Conservation (phyloP, 305 asterid species). For the Salvia sclarea region DNA sequence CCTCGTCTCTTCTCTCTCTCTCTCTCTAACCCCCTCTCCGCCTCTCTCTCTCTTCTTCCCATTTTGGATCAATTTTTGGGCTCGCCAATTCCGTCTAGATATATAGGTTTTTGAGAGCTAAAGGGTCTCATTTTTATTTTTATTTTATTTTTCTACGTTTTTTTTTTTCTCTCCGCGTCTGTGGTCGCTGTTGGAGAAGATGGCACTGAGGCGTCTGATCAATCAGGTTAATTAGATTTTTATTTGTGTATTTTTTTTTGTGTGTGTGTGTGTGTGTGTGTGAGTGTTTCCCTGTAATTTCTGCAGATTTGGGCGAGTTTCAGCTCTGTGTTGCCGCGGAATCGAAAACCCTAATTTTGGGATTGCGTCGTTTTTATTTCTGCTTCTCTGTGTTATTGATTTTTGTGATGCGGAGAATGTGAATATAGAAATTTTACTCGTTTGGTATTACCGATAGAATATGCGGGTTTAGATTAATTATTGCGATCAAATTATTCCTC, state of each 20-base stretch:
- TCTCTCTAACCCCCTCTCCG: background rate
- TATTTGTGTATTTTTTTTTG: background rate
- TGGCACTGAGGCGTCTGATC: slow-evolving; percentile 62
- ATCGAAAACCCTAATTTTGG: background rate
- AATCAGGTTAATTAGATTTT: slow-evolving; percentile 46
- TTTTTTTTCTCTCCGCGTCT: background rate
- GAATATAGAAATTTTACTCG: background rate
- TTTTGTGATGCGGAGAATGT: slow-evolving; percentile 5
- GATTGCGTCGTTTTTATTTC: background rate
- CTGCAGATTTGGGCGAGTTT: slow-evolving; percentile 1
- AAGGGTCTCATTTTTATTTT: background rate
- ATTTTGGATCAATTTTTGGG: slow-evolving; percentile 18
- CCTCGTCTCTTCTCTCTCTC: background rate
- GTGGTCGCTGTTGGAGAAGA: slow-evolving; percentile 28
- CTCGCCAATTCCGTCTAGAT: slow-evolving; percentile 1
- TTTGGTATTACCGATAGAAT: background rate
- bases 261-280: no score
- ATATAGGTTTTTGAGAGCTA: background rate
- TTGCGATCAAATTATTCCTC: background rate
- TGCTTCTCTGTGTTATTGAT: background rate
- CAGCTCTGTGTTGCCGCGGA: background rate
- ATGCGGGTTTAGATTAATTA: background rate
- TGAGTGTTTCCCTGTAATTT: no score
- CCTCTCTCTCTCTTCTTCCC: background rate
- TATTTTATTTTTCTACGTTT: background rate